Base-by-base conservation (phyloP, 2,329 filamentous ascomycete genomes). In the Xylariomycetidae sp. region DNA sequence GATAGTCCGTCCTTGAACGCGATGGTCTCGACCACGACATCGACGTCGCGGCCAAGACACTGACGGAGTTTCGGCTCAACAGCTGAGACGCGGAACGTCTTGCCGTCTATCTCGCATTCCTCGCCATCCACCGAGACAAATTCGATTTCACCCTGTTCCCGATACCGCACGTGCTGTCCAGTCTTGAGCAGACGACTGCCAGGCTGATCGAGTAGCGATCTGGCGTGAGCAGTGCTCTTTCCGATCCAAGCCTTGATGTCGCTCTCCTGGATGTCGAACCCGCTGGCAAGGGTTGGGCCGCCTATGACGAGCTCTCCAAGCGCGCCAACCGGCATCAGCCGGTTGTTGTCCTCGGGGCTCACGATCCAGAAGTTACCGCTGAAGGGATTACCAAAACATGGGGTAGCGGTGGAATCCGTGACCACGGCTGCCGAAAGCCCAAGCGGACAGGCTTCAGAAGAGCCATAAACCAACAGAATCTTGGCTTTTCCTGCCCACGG, bases 281-380 rank as follows among this genome's bases (percentile, higher is more conserved):
- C 56, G 38, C 64, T 61, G 3, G 63, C 63, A 6, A 70, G 48
- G 0, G 63, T 73, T 0, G 72, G 71, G 0, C 76, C 75, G 44
- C 80, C 75, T 20, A 82, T 70, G 4, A 80, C 64, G 3, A 82
- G 58, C 47, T 82, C 77, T 1, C 74, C 74, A 1, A 75, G 58
- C 1, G 69, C 64, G 2, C 76, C 76, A 10, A 74, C 53, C 0
- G 72, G 73, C 57, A 73, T 64, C 23, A 73, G 60, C 20, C 63
- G 66, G 40, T 64, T 64, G 18, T 63, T 61, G 33, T 76, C 66
- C 4, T 74, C 64, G 0, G 67, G 64, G 30, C 70, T 70, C n/a
- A 74, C 66, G 11, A 76, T 62, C 62, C 71, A 69, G 30, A 72
- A 70, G 8, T 62, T 64, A 4, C 72, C 70, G 3, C 62, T 58